Conservation (phyloP, 2,329 filamentous ascomycete species). For the Paracoccidioides brasiliensis region DNA sequence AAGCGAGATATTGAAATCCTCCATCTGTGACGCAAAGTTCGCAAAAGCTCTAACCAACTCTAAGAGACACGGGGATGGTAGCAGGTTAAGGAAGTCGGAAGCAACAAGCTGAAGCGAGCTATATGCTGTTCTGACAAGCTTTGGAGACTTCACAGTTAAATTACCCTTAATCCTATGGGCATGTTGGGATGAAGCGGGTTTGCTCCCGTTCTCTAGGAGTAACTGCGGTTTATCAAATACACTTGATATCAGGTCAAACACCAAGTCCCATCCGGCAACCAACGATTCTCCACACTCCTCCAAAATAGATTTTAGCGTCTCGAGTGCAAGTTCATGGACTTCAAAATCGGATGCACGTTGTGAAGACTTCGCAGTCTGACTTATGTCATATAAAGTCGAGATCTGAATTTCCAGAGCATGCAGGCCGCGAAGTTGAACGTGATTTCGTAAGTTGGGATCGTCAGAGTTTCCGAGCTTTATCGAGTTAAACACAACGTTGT, state of each 20-base stretch:
- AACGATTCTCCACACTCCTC: conserved; percentile 81
- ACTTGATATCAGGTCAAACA: conserved; percentile 73
- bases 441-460: conserved; percentile 37
- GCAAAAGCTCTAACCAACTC: conserved; percentile 77
- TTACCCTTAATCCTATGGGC: conserved; percentile 1
- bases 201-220: conserved; percentile 17
- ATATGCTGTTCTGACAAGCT: conserved; percentile 75
- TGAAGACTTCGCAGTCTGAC: conserved; percentile 42
- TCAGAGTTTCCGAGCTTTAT: conserved; percentile 28
- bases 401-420: conserved; percentile 52
- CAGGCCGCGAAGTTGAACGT: conserved; percentile 61
- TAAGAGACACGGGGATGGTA: conserved; percentile 57
- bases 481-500: conserved; percentile 30
- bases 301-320: conserved; percentile 67
- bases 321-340: conserved; percentile 66
- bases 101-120: conserved; percentile 82
- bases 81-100: conserved; percentile 75
- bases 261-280: conserved; percentile 68
- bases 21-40: conserved; percentile 75
- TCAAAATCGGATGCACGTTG: conserved; percentile 56
- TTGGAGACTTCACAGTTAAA: conserved; percentile 42
- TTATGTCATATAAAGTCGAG: conserved; percentile 41
- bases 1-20: conserved; percentile 88
- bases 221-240: conserved; percentile 49
- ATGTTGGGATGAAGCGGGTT: conserved; percentile 13